Evolutionary conservation across 2,329 filamentous ascomycete genomes (phyloP), one percentile per base, ranked within the genome.

Genomic region (Simplicillium sp.): DNA sequence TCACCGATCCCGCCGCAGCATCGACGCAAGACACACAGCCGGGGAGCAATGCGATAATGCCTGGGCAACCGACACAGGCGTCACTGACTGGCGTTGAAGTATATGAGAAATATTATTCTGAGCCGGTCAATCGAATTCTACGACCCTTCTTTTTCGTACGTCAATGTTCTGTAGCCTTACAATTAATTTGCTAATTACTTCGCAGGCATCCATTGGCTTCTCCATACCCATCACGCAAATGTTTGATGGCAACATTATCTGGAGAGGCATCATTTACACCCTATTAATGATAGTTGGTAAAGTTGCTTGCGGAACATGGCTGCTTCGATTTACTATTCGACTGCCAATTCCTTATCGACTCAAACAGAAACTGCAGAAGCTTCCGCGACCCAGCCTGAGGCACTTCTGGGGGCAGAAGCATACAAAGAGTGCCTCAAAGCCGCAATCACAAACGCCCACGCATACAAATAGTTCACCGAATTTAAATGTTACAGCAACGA

Each of bases 91-190:
- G 14, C 1, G 20, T 42, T 3, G 48, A 49, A 4, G 49, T 62
- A 1, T 71, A 65, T 42, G 54, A 64, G 7, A 46, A 54, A 3
- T 72, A 67, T 49, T 70, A 67, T 42, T 46, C 47, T 2, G 50
- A 58, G 2, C 51, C 57, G 0, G 55, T 70, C 0, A 48, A 73
- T 3, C 64, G 64, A 8, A 64, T 88, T 0, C 56, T 89, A 0
- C 77, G 77, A 38, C 83, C 84, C 0, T 71, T 87, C 43, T 88
- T 89, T 60, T 89, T 89, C 51, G 83, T 76, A 52, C 58, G 72
- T 58, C 9, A 25, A 5, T 7, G 11, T 1, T 7, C 11, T 33
- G 3, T 3, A 8, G 13, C 9, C 9, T 32, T n/a, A n/a, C 6
- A 6, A 12, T 2, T 15, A 15, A 18, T 46, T 51, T 7, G 51